These are phyloP conservation scores for Gracilaria caudata DNA, from an alignment of 23 red algal genomes.

Conservation along the genomic window DNA sequence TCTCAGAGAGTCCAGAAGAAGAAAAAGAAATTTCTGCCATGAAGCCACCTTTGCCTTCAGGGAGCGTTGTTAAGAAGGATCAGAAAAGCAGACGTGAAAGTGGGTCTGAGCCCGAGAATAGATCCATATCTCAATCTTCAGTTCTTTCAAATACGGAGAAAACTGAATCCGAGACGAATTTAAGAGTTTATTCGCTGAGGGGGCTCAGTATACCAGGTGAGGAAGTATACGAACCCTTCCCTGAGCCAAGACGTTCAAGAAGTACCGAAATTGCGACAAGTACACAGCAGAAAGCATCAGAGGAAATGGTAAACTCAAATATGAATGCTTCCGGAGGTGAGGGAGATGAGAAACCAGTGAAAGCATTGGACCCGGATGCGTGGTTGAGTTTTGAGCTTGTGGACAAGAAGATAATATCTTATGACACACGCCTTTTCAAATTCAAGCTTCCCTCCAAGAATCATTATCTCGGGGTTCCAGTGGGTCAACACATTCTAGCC, in stretches of 20 bases:
- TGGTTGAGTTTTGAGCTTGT: slow-evolving; percentile 68
- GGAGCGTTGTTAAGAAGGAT: too few species aligned
- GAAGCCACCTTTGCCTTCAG: too few species aligned
- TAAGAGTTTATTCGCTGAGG: neutral
- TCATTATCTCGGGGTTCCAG: slow-evolving; percentile 72
- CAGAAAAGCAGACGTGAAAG: too few species aligned
- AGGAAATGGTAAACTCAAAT: neutral
- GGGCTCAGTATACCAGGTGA: neutral
- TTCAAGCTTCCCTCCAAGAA: slow-evolving; percentile 67
- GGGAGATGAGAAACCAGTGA: neutral
- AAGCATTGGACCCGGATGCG: slow-evolving; percentile 70
- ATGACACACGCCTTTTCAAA: slow-evolving; percentile 74
- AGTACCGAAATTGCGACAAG: neutral
- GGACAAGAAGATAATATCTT: slow-evolving; percentile 40
- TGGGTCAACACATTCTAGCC: slow-evolving; percentile 83
- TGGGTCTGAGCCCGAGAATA: too few species aligned
- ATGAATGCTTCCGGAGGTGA: neutral
- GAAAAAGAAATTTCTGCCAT: too few species aligned
- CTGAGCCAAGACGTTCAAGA: neutral
- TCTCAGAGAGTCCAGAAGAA: neutral
- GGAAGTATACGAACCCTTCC: neutral
- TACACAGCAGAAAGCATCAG: neutral
- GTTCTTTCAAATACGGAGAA: too few species aligned
- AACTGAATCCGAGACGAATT: neutral
- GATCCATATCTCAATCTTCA: too few species aligned